Conservation (phyloP, 331 rosid species). For the Stylosanthes scabra region DNA sequence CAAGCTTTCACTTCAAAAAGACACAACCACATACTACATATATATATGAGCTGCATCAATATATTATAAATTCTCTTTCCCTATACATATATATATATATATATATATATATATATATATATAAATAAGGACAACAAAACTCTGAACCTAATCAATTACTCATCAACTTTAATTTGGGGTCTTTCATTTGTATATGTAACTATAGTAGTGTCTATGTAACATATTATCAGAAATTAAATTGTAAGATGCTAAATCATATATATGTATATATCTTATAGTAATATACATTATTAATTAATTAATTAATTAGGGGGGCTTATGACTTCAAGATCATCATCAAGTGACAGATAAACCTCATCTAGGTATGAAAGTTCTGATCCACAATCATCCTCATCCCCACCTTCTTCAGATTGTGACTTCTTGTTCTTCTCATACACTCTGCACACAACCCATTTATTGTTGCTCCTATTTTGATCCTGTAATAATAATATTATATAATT, state of each 20-base stretch:
- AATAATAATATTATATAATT: no score
- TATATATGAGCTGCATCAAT: background rate
- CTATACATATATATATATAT: no score
- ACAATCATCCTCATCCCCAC: slow-evolving; percentile 46
- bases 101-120: background rate
- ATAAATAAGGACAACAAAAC: background rate
- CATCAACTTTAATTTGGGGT: background rate
- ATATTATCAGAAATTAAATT: background rate
- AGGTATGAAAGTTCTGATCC: slow-evolving; percentile 56
- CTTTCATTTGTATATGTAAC: background rate
- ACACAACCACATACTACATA: background rate
- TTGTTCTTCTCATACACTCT: slow-evolving; percentile 51
- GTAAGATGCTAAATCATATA: background rate
- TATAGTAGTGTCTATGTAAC: background rate
- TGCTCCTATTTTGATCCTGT: slow-evolving; percentile 40
- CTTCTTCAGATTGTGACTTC: slow-evolving; percentile 30
- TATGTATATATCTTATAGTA: background rate
- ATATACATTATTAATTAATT: background rate
- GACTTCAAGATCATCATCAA: slow-evolving; percentile 53
- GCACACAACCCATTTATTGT: slow-evolving; percentile 54
- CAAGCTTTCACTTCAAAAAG: background rate
- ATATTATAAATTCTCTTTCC: background rate
- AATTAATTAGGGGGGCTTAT: slow-evolving; percentile 33
- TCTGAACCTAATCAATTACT: background rate
- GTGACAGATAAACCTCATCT: slow-evolving; percentile 50